A percentile compares a stretch with the other conserved stretches of the same genome.
These are phyloP conservation scores for Aspergillus sojae DNA, from an alignment of 2,329 filamentous ascomycete species.

Conservation along the genomic window DNA sequence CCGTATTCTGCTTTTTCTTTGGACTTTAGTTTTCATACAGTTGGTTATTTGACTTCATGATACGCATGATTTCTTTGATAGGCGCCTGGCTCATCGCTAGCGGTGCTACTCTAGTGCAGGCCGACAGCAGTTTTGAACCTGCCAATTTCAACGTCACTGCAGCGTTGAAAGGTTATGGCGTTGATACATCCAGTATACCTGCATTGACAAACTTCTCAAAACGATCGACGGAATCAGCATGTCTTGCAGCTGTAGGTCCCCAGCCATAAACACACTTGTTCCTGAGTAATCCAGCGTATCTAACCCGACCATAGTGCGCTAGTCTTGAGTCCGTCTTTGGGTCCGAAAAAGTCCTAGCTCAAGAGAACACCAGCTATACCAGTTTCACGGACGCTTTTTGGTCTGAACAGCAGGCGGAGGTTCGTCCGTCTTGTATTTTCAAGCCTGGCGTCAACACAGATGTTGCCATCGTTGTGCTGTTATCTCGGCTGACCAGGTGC, in stretches of 20 bases:
- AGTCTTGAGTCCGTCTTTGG: slow-evolving; percentile 14
- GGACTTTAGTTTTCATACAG: not conserved
- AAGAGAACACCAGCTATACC: slow-evolving; percentile 21
- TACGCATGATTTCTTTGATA: not conserved
- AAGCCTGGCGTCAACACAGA: slow-evolving; percentile 30
- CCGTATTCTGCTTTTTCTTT: not conserved
- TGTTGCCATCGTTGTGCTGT: slow-evolving; percentile 34
- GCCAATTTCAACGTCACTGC: not conserved
- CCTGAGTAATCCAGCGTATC: not conserved
- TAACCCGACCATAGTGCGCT: not conserved
- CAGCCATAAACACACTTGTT: not conserved
- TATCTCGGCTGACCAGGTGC: slow-evolving; percentile 35
- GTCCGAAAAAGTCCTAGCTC: slow-evolving; percentile 16
- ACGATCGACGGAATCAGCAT: not conserved
- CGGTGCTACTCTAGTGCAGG: not conserved
- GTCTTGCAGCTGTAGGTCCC: not conserved
- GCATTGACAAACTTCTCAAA: not conserved
- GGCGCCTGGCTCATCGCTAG: not conserved
- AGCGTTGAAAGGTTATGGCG: not conserved
- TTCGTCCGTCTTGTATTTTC: slow-evolving; percentile 39
- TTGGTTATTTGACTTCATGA: not conserved
- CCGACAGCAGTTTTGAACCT: not conserved
- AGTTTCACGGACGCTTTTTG: slow-evolving; percentile 33
- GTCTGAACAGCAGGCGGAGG: slow-evolving; percentile 40
- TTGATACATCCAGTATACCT: not conserved